Conservation (phyloP, 257 asterid genomes). For the Solanum rostratum region DNA sequence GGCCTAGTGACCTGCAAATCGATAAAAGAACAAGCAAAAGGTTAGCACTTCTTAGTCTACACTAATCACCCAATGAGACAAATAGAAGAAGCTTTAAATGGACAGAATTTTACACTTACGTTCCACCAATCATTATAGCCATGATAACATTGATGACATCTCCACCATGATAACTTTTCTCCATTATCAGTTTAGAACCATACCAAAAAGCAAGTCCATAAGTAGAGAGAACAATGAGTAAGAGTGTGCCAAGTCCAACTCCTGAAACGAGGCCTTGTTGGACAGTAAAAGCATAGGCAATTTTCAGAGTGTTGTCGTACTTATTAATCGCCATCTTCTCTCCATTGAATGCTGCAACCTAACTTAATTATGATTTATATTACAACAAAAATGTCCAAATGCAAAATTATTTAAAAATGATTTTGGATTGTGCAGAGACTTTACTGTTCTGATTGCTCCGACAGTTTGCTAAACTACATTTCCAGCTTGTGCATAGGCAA, state of each 20-base stretch:
- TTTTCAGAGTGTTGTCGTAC: slow-evolving; percentile 38
- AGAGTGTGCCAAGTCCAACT: too few species aligned
- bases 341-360: slow-evolving; percentile 69
- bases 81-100: not conserved
- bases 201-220: too few species aligned
- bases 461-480: slow-evolving; percentile 51
- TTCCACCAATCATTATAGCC: slow-evolving; percentile 40
- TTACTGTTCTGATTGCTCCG: slow-evolving; percentile 53
- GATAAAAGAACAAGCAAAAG: not conserved
- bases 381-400: not conserved
- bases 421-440: not conserved
- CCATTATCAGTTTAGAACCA: too few species aligned
- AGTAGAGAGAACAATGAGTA: too few species aligned
- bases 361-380: not conserved
- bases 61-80: not conserved
- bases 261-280: too few species aligned
- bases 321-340: slow-evolving; percentile 32
- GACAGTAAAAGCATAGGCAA: too few species aligned
- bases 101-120: slow-evolving; percentile 10
- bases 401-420: not conserved
- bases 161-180: too few species aligned
- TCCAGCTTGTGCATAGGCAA: slow-evolving; percentile 55
- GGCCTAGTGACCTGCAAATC: slow-evolving; percentile 11
- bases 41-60: not conserved
- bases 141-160: too few species aligned